Percentiles rank a stretch among this genome's conserved stretches.
Evolutionary conservation across 1,139 yeast species (phyloP).

Genomic region (Yamadazyma oceani): DNA sequence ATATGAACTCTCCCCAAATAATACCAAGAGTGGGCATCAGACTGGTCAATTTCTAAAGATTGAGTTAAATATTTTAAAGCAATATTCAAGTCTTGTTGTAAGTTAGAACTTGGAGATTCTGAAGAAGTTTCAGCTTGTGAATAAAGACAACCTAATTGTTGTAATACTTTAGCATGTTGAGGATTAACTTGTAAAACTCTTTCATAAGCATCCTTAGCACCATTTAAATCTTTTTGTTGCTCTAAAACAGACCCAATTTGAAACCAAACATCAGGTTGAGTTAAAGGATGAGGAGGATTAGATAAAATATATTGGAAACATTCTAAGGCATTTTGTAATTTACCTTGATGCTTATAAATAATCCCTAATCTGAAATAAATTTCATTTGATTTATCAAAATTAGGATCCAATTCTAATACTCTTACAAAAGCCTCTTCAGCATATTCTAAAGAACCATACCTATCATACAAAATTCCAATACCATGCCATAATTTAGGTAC

Average conservation of each 20-base stretch:
- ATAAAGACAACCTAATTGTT: constrained; percentile 92
- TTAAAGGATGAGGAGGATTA: constrained; percentile 92
- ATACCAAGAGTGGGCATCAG: constrained; percentile 97
- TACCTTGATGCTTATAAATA: constrained; percentile 92
- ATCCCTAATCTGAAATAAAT: constrained; percentile 96
- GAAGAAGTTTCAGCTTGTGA: constrained; percentile 51
- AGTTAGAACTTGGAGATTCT: constrained; percentile 12
- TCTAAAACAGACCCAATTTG: constrained; percentile 96
- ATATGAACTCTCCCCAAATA: constrained; percentile 94
- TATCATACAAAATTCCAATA: constrained; percentile 90
- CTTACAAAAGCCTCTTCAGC: constrained; percentile 98
- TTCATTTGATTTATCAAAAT: constrained; percentile 94
- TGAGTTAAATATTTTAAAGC: constrained; percentile 82
- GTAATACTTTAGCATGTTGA: constrained; percentile 91
- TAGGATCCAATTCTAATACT: constrained; percentile 92
- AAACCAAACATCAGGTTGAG: constrained; percentile 98
- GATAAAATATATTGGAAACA: constrained; percentile 89
- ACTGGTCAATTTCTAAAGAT: constrained; percentile 82
- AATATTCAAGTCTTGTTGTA: constrained; percentile 71
- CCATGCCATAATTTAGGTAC: constrained; percentile 99
- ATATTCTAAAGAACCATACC: constrained; percentile 93
- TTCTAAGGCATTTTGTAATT: constrained; percentile 82
- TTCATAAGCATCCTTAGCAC: constrained; percentile 95
- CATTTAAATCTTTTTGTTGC: constrained; percentile 86
- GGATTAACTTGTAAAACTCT: constrained; percentile 87